Conservation (phyloP, 1,139 yeast species). For the Debaryomyces singareniensis region DNA sequence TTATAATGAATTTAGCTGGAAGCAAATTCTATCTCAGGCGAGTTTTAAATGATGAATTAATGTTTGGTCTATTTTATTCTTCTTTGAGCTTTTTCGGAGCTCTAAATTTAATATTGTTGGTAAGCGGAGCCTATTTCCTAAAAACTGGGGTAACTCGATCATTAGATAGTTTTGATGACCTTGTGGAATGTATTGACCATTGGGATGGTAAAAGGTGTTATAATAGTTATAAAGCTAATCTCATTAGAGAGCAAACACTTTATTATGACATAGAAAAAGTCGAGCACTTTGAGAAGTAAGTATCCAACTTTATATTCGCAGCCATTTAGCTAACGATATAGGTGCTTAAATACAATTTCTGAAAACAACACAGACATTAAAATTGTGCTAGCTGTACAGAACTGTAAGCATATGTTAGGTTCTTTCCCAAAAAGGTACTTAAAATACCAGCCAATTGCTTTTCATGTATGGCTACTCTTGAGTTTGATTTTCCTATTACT, state of each 20-base stretch:
- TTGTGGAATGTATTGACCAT: constrained; percentile 12
- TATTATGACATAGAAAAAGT: constrained; percentile 4
- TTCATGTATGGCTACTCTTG: no score
- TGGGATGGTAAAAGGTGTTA: constrained; percentile 11
- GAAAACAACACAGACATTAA: constrained; percentile 14
- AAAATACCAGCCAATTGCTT: no score
- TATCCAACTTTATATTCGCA: constrained; percentile 1
- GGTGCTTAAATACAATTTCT: constrained; percentile 15
- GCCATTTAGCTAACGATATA: constrained; percentile 3
- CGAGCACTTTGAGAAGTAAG: constrained; percentile 9
- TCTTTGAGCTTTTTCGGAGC: no score
- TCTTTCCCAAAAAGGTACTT: no score
- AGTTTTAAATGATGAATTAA: no score
- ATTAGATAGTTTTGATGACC: constrained; percentile 7
- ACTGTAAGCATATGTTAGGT: constrained; percentile 18
- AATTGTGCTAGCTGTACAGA: constrained; percentile 16
- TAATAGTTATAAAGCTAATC: constrained; percentile 5
- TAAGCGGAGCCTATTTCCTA: no score
- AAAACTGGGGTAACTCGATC: no score
- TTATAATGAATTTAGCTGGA: no score
- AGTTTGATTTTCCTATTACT: no score
- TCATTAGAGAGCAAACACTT: constrained; percentile 8
- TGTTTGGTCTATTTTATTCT: no score
- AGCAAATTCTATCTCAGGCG: no score
- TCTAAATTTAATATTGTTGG: no score